phyloP scores from a whole-genome alignment of 805 yeast genomes.

The Candida silvatica region DNA sequence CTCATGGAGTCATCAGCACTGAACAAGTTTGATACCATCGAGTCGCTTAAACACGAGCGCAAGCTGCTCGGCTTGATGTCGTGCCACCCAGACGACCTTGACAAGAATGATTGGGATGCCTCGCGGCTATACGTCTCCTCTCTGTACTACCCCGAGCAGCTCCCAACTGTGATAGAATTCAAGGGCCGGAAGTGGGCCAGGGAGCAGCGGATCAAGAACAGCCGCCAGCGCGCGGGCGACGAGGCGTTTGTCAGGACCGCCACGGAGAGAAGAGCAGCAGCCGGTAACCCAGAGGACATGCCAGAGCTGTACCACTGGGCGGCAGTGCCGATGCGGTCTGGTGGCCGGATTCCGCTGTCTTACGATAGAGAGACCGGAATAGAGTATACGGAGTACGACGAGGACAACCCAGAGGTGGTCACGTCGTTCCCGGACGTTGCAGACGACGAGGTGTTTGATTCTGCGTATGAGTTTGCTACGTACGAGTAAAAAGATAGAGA shows the following conservation, averaged over 20 bases:
- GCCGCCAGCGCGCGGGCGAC: neutral
- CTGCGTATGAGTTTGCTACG: constrained; percentile 4
- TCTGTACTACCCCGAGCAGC: constrained; percentile 10
- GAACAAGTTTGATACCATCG: constrained; percentile 16
- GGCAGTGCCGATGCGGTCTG: no score
- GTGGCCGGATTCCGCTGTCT: neutral
- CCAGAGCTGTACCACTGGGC: neutral
- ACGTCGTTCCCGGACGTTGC: constrained; percentile 14
- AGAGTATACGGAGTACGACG: constrained; percentile 6
- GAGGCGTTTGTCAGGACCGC: neutral
- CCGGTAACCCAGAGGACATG: neutral
- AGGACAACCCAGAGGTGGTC: constrained; percentile 8
- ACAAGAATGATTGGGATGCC: constrained; percentile 10
- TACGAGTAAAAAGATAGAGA: neutral
- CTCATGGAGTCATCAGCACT: constrained; percentile 16
- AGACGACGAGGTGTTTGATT: constrained; percentile 13
- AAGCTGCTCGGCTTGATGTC: constrained; percentile 14
- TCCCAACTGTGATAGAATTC: constrained; percentile 1
- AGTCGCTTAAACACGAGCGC: constrained; percentile 19
- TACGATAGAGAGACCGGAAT: neutral
- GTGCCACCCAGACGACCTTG: constrained; percentile 11
- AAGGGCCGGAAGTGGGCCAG: neutral
- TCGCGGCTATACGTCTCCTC: constrained; percentile 8
- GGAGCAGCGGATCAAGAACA: neutral
- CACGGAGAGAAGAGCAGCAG: neutral